Evolutionary conservation across 2,329 filamentous ascomycete species (phyloP).

Genomic region (Monosporascus ibericus): DNA sequence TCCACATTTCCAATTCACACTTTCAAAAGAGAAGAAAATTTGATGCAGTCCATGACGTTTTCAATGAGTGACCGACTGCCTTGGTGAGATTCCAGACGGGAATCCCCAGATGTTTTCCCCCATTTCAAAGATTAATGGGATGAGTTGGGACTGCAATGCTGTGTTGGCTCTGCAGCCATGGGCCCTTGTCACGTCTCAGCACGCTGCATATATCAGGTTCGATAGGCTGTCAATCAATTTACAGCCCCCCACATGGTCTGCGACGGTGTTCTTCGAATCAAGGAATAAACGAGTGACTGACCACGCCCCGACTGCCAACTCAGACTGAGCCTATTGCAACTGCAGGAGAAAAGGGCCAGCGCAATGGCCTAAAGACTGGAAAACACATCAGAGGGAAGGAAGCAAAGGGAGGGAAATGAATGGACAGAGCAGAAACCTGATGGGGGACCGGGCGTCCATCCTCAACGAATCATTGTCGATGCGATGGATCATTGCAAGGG

Average conservation of each 20-base stretch:
- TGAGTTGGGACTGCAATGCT: constrained; percentile 29
- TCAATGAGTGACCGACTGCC: too few species aligned
- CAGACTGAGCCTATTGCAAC: constrained; percentile 32
- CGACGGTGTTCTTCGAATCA: constrained; percentile 30
- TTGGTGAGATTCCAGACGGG: too few species aligned
- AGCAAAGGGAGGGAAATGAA: constrained; percentile 5
- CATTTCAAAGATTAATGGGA: neutral
- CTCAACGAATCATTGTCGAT: neutral
- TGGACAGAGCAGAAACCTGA: constrained; percentile 1
- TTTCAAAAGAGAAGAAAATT: neutral
- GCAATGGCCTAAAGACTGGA: constrained; percentile 29
- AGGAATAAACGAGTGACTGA: constrained; percentile 31
- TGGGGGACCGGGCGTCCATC: neutral
- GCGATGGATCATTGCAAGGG: neutral
- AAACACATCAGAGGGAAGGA: constrained; percentile 4
- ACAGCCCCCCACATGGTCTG: constrained; percentile 28
- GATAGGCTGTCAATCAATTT: constrained; percentile 38
- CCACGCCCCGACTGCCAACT: constrained; percentile 21
- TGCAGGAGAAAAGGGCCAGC: constrained; percentile 37
- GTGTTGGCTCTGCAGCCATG: constrained; percentile 38
- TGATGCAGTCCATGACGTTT: neutral
- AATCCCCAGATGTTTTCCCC: neutral
- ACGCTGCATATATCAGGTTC: constrained; percentile 21
- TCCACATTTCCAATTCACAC: too few species aligned
- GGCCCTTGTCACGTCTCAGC: constrained; percentile 33